phyloP scores from a whole-genome alignment of 768 basidiomycete species.

The Trametes cubensis region DNA sequence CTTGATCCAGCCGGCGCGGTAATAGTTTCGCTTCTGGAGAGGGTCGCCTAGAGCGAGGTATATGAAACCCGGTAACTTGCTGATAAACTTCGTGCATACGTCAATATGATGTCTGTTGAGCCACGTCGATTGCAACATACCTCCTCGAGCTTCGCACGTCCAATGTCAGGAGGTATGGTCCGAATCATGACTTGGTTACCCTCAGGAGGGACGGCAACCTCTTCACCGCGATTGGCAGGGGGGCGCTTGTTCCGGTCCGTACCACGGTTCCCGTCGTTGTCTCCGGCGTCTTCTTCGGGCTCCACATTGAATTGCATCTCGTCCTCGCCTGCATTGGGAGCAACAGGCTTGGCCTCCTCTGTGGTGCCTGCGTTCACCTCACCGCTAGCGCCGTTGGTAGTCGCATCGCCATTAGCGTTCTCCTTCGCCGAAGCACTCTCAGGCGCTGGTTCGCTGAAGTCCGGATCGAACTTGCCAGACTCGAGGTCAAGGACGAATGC shows the following conservation, averaged over 20 bases:
- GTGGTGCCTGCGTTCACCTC: conserved; percentile 34
- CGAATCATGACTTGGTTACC: conserved; percentile 94
- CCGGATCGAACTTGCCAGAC: conserved; percentile 82
- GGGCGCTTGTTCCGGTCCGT: conserved; percentile 45
- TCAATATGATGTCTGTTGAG: background rate
- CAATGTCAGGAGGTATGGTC: conserved; percentile 92
- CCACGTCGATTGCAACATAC: conserved; percentile 44
- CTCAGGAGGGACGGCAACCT: conserved; percentile 64
- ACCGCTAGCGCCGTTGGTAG: conserved; percentile 43
- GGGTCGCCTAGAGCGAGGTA: conserved; percentile 93
- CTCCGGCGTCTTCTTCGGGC: conserved; percentile 68
- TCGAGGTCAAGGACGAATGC: conserved; percentile 81
- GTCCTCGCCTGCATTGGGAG: conserved; percentile 51
- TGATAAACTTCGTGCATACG: conserved; percentile 21
- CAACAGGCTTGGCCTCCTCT: conserved; percentile 57
- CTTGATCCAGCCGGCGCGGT: conserved; percentile 92
- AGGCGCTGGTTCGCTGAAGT: conserved; percentile 61
- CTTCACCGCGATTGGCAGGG: conserved; percentile 67
- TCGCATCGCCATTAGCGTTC: conserved; percentile 43
- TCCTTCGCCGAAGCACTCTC: conserved; percentile 57
- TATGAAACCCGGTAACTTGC: conserved; percentile 76
- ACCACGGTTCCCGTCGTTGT: conserved; percentile 50
- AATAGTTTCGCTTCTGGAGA: conserved; percentile 88
- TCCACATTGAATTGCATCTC: conserved; percentile 78
- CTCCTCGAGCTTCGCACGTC: conserved; percentile 86